phyloP scores from a whole-genome alignment of 208 protist genomes.

The Leishmania arabica region DNA sequence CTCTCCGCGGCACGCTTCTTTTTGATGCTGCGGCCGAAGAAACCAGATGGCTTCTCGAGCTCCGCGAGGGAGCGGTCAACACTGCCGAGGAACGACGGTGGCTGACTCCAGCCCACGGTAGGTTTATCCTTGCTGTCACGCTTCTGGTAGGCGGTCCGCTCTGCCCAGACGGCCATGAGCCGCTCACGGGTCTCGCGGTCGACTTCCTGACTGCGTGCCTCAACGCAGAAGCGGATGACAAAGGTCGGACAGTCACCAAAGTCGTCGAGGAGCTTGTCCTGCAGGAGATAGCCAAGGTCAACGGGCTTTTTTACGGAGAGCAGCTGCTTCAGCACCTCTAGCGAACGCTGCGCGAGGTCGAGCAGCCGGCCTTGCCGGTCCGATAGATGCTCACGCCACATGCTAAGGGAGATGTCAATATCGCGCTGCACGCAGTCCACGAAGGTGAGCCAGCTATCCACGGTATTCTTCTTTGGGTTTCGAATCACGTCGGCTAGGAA shows the following conservation, averaged over 20 bases:
- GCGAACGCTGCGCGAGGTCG: constrained; percentile 50
- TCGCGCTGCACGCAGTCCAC: constrained; percentile 73
- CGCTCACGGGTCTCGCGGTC: constrained; percentile 56
- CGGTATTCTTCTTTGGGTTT: constrained; percentile 67
- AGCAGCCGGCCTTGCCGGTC: constrained; percentile 50
- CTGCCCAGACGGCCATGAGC: constrained; percentile 73
- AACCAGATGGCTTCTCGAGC: constrained; percentile 49
- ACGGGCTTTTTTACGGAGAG: constrained; percentile 65
- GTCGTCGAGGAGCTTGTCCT: constrained; percentile 74
- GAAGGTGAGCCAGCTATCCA: constrained; percentile 73
- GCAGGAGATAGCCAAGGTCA: constrained; percentile 77
- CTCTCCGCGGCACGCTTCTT: constrained; percentile 63
- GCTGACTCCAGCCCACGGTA: constrained; percentile 61
- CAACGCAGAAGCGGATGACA: constrained; percentile 73
- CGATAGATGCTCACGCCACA: constrained; percentile 55
- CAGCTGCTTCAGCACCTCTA: constrained; percentile 66
- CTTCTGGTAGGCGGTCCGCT: constrained; percentile 72
- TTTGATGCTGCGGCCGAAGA: constrained; percentile 76
- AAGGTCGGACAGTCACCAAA: constrained; percentile 90
- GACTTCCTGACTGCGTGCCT: constrained; percentile 61
- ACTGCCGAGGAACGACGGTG: constrained; percentile 66
- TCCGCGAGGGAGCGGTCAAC: constrained; percentile 74
- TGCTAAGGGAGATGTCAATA: constrained; percentile 48
- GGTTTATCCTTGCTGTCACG: constrained; percentile 73
- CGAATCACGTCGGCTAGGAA: constrained; percentile 84